Percentiles rank a stretch among this genome's conserved stretches.
These are phyloP conservation scores for Fusarium chaquense DNA, from an alignment of 2,329 filamentous ascomycete species.

Conservation along the genomic window DNA sequence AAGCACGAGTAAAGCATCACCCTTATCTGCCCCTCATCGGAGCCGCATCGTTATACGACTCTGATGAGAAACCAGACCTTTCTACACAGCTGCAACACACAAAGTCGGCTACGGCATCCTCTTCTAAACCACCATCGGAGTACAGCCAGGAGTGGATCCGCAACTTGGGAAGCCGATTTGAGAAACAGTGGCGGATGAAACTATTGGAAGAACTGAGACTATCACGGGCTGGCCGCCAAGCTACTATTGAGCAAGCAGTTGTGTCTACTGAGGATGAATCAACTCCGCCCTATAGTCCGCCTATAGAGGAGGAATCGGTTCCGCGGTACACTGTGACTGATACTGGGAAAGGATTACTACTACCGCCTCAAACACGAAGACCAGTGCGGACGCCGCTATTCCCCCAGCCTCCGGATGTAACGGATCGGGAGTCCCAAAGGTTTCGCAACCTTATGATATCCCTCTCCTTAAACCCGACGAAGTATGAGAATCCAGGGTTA, in stretches of 20 bases:
- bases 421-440: neutral
- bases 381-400: neutral
- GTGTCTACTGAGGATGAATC: neutral
- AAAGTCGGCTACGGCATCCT: neutral
- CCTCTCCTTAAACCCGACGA: neutral
- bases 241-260: neutral
- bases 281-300: neutral
- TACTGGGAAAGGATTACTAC: neutral
- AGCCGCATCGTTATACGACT: neutral
- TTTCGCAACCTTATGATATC: neutral
- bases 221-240: neutral
- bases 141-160: neutral
- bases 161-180: neutral
- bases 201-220: neutral
- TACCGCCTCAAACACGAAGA: neutral
- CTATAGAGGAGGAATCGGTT: neutral
- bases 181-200: neutral
- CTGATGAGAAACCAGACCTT: neutral
- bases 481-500: neutral
- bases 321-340: neutral
- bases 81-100: neutral
- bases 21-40: neutral
- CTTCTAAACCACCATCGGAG: neutral
- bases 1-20: neutral
- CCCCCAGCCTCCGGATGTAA: neutral